These are phyloP conservation scores for Alternaria longipes DNA, from an alignment of 2,329 filamentous ascomycete genomes.

Conservation along the genomic window DNA sequence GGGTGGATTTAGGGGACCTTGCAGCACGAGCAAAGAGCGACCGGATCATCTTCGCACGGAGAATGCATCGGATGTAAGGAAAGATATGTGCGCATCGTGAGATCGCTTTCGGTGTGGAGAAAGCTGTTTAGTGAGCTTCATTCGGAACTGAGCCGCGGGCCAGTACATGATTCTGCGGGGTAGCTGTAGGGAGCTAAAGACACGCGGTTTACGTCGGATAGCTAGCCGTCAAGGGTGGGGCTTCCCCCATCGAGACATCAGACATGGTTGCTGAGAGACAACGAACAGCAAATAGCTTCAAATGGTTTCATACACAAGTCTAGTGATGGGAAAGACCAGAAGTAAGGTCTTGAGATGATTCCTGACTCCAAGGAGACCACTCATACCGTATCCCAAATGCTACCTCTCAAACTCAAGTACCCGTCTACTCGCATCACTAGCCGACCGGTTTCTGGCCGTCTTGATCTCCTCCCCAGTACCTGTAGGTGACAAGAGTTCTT, in stretches of 20 bases:
- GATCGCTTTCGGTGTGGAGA: conserved; percentile 2
- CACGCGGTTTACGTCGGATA: conserved; percentile 1
- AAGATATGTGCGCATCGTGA: conserved; percentile 1
- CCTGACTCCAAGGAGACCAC: conserved; percentile 9
- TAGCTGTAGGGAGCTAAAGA: conserved; percentile 9
- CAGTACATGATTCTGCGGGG: conserved; percentile 15
- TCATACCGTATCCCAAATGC: background rate
- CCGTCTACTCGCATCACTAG: conserved; percentile 47
- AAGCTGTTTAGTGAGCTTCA: conserved; percentile 3
- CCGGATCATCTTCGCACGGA: conserved; percentile 39
- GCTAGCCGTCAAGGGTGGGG: background rate
- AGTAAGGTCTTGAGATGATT: conserved; percentile 4
- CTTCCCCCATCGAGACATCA: background rate
- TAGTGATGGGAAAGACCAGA: background rate
- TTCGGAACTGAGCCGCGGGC: conserved; percentile 21
- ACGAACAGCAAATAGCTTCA: background rate
- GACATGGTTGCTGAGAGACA: background rate
- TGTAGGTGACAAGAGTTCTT: conserved; percentile 27
- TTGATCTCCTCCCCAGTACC: conserved; percentile 38
- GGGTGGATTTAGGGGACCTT: conserved; percentile 8
- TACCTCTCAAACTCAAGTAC: conserved; percentile 53
- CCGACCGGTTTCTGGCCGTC: conserved; percentile 40
- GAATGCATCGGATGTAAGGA: conserved; percentile 21
- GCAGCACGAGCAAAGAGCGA: conserved; percentile 33
- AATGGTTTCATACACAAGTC: conserved; percentile 1